phyloP scores from a whole-genome alignment of 2,329 filamentous ascomycete genomes.

The Pezicula neosporulosa region DNA sequence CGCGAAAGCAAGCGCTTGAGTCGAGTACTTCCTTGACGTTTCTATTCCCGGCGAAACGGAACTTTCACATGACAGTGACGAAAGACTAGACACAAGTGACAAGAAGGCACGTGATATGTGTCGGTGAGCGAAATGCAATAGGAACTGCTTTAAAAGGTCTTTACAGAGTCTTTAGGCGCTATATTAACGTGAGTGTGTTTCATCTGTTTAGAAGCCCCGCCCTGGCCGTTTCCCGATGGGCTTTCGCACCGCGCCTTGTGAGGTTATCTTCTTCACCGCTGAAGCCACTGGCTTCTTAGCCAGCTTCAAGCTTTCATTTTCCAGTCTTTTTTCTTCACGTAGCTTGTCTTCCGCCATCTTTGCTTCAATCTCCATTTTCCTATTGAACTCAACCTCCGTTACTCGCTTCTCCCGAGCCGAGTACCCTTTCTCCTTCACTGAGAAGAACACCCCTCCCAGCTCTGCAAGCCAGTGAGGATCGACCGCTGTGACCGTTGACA shows the following conservation, averaged over 20 bases:
- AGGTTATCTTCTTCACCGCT: conserved; percentile 53
- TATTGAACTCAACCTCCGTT: conserved; percentile 88
- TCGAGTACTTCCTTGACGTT: no score
- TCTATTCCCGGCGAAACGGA: no score
- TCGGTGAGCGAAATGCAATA: no score
- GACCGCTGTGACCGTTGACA: conserved; percentile 93
- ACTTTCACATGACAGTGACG: no score
- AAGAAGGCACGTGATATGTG: no score
- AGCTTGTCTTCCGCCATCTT: conserved; percentile 87
- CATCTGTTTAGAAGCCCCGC: conserved; percentile 35
- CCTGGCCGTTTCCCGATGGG: conserved; percentile 54
- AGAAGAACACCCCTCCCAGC: conserved; percentile 95
- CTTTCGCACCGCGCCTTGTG: conserved; percentile 60
- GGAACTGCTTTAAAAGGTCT: no score
- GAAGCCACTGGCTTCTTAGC: conserved; percentile 38
- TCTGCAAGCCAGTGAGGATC: conserved; percentile 98
- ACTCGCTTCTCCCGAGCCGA: conserved; percentile 81
- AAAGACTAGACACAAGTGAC: no score
- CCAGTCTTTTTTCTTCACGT: conserved; percentile 54
- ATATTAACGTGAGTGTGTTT: neutral
- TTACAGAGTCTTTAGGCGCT: neutral
- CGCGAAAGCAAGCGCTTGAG: no score
- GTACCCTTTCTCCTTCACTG: conserved; percentile 95
- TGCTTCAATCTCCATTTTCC: conserved; percentile 87
- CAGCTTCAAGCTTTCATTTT: conserved; percentile 44